Evolutionary conservation across 2,329 filamentous ascomycete species (phyloP).

Genomic region (Fusarium sp.): DNA sequence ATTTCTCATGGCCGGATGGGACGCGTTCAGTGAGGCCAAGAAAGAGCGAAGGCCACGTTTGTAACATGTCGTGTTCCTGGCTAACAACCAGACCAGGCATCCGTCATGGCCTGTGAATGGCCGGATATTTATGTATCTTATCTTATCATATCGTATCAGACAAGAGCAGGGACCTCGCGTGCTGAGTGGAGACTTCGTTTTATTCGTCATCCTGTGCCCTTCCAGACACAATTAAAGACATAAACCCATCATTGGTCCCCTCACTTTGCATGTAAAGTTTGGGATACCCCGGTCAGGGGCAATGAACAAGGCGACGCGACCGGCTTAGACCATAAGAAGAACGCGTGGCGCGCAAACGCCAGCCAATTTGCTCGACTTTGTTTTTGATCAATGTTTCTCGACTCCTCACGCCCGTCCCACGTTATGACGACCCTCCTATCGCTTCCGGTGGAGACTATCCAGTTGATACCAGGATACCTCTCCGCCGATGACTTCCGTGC

Average conservation of each 20-base stretch:
- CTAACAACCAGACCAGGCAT: neutral
- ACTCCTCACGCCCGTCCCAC: too few relatives aligned
- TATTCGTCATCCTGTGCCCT: neutral
- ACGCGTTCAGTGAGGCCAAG: neutral
- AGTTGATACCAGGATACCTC: too few relatives aligned
- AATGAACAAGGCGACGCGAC: neutral
- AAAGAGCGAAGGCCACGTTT: neutral
- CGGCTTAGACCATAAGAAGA: too few relatives aligned
- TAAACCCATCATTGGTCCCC: neutral
- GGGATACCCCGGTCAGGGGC: neutral
- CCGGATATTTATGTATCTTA: neutral
- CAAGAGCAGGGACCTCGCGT: neutral
- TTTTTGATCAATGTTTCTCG: too few relatives aligned
- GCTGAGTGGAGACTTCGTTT: neutral
- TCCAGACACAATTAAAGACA: too few relatives aligned
- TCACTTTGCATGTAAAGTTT: neutral
- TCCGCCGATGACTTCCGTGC: too few relatives aligned
- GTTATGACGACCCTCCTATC: too few relatives aligned
- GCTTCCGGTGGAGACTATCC: too few relatives aligned
- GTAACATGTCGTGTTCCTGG: neutral
- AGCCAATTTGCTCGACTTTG: too few relatives aligned
- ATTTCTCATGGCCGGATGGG: constrained; percentile 2
- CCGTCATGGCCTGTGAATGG: neutral
- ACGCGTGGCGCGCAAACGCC: too few relatives aligned
- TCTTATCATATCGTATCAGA: neutral